phyloP scores from a whole-genome alignment of 2,329 filamentous ascomycete genomes.

The Aquanectria penicillioides region DNA sequence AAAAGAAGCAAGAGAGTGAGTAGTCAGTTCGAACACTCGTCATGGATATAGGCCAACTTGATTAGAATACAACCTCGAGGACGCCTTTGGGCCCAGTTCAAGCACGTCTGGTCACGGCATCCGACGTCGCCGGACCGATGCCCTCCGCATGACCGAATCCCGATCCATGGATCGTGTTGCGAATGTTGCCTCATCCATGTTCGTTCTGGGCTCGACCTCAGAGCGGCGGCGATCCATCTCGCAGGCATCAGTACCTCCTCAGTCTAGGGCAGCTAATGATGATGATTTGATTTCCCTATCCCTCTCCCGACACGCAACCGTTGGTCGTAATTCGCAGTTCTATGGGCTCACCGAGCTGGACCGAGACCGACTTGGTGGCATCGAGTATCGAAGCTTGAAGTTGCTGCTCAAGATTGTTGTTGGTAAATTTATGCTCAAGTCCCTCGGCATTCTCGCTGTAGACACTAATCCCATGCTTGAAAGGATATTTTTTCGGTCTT shows the following conservation, averaged over 20 bases:
- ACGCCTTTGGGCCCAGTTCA: constrained; percentile 19
- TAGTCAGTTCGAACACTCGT: background rate
- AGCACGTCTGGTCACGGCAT: constrained; percentile 25
- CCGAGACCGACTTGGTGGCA: background rate
- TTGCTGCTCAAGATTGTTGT: background rate
- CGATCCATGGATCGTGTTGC: constrained; percentile 48
- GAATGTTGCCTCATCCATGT: constrained; percentile 49
- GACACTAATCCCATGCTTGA: background rate
- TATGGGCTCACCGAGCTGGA: background rate
- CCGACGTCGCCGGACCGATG: constrained; percentile 37
- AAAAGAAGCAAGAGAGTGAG: background rate
- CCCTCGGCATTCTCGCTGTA: too few species aligned
- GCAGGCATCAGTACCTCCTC: background rate
- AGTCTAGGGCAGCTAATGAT: background rate
- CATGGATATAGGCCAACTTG: constrained; percentile 22
- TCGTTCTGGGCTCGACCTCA: constrained; percentile 45
- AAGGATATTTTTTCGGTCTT: constrained; percentile 1
- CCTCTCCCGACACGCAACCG: background rate
- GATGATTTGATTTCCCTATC: background rate
- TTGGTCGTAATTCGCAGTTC: background rate
- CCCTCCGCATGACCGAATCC: constrained; percentile 39
- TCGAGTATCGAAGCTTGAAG: constrained; percentile 9
- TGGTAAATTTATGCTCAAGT: background rate
- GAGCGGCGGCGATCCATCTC: background rate
- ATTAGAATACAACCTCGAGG: constrained; percentile 28